These are phyloP conservation scores for Hura crepitans DNA, from an alignment of 441 rosid genomes.

Conservation along the genomic window DNA sequence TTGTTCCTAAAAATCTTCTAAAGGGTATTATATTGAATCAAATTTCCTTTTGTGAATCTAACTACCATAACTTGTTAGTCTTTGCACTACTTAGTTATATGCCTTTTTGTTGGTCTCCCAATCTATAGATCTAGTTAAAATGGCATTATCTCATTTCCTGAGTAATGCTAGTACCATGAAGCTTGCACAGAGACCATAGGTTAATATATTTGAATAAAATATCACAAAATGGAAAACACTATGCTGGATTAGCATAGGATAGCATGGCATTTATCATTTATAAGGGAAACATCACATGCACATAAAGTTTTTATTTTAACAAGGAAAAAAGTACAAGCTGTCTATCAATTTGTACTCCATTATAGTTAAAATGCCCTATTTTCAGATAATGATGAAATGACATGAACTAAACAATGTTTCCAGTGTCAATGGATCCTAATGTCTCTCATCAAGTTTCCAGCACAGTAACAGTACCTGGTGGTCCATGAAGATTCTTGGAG, in stretches of 20 bases:
- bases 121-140: background rate
- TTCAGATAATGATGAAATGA: background rate
- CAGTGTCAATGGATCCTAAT: background rate
- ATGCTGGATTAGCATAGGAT: no score
- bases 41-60: background rate
- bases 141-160: background rate
- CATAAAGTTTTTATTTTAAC: no score
- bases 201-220: background rate
- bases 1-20: background rate
- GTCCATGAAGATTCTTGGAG: constrained; percentile 96
- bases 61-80: background rate
- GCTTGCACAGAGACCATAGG: background rate
- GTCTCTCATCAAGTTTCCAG: background rate
- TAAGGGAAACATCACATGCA: no score
- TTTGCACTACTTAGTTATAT: background rate
- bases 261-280: no score
- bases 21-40: background rate
- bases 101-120: background rate
- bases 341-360: background rate
- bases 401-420: background rate
- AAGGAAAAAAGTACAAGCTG: no score
- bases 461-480: constrained; percentile 51
- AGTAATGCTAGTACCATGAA: background rate
- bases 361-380: background rate
- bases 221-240: no score